Percentiles rank a stretch among this genome's conserved stretches.
phyloP scores from a whole-genome alignment of 2,329 filamentous ascomycete species.

The Amphichorda felina region DNA sequence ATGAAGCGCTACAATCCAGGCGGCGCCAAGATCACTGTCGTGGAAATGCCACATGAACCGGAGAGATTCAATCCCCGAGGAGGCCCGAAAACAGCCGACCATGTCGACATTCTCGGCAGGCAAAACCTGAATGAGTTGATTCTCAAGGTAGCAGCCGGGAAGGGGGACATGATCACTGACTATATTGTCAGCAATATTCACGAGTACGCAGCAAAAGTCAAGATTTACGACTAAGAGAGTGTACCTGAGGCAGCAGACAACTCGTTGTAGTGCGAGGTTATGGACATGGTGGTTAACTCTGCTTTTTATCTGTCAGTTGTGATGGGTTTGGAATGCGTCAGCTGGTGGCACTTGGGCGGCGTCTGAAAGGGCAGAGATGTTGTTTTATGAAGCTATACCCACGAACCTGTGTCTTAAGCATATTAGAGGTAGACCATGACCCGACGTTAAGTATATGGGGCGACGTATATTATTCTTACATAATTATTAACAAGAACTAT shows the following conservation, averaged over 20 bases:
- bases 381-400: too few species aligned
- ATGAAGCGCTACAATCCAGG: slow-evolving; percentile 91
- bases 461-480: too few species aligned
- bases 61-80: slow-evolving; percentile 79
- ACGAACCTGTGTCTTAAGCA: too few species aligned
- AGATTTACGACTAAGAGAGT: slow-evolving; percentile 63
- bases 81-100: slow-evolving; percentile 65
- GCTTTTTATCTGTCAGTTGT: too few species aligned
- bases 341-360: too few species aligned
- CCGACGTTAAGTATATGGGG: too few species aligned
- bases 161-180: slow-evolving; percentile 67
- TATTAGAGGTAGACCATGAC: too few species aligned
- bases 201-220: slow-evolving; percentile 72
- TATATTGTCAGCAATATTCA: slow-evolving; percentile 70
- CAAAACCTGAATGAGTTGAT: slow-evolving; percentile 86
- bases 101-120: slow-evolving; percentile 90
- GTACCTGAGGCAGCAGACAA: slow-evolving; percentile 7
- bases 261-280: too few species aligned
- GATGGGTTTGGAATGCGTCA: too few species aligned
- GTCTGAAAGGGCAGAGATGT: too few species aligned
- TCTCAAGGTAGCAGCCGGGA: slow-evolving; percentile 73
- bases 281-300: too few species aligned
- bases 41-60: slow-evolving; percentile 95
- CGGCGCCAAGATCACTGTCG: slow-evolving; percentile 67
- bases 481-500: too few species aligned